Evolutionary conservation across 768 basidiomycete species (phyloP).

Genomic region (Tubosaeta brunneosetosa): DNA sequence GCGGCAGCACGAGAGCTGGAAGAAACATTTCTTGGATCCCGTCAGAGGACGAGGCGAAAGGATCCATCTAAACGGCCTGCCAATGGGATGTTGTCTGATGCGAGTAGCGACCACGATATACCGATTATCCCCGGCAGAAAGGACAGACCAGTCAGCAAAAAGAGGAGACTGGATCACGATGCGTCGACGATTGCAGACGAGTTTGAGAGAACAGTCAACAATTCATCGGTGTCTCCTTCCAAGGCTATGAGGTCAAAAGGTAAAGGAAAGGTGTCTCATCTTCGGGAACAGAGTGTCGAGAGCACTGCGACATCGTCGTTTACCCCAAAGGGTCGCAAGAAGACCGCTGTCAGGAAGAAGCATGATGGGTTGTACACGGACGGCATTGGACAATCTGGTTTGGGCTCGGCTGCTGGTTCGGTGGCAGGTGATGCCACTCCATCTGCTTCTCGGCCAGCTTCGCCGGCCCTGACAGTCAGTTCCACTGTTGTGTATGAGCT

Average conservation of each 20-base stretch:
- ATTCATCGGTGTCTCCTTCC: conserved; percentile 34
- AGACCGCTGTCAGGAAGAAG: conserved; percentile 53
- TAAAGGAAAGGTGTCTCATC: conserved; percentile 46
- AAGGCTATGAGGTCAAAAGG: conserved; percentile 40
- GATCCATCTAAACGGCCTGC: conserved; percentile 48
- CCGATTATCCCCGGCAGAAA: conserved; percentile 31
- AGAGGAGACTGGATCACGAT: conserved; percentile 53
- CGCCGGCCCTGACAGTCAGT: conserved; percentile 51
- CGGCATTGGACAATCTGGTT: conserved; percentile 42
- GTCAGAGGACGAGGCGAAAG: conserved; percentile 37
- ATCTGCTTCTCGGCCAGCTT: conserved; percentile 61
- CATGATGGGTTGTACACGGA: conserved; percentile 48
- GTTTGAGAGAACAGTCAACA: conserved; percentile 40
- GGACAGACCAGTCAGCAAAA: conserved; percentile 51
- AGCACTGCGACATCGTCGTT: conserved; percentile 39
- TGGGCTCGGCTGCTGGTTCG: conserved; percentile 46
- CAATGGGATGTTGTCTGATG: conserved; percentile 49
- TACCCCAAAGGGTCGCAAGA: conserved; percentile 55
- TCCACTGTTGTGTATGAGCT: conserved; percentile 68
- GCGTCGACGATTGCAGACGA: conserved; percentile 41
- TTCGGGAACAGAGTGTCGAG: conserved; percentile 57
- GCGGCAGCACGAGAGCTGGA: conserved; percentile 58
- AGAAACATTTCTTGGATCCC: conserved; percentile 45
- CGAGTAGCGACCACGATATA: conserved; percentile 53
- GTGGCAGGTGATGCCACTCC: conserved; percentile 70